Conservation (phyloP, 2,329 filamentous ascomycete species). For the Chaetomium sp. region DNA sequence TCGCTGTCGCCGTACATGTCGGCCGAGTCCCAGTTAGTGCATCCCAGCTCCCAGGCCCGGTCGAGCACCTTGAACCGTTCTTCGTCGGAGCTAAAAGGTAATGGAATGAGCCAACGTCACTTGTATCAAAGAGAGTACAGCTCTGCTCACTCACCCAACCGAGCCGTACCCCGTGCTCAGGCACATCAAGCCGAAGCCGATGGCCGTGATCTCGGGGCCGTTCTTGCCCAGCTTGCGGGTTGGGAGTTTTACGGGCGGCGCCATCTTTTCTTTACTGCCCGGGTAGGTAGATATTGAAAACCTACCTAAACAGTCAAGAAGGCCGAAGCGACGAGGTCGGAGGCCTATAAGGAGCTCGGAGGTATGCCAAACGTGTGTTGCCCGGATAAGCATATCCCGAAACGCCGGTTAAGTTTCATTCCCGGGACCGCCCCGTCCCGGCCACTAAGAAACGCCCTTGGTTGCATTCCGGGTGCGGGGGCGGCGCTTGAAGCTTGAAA, state of each 20-base stretch:
- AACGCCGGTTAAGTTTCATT: not conserved
- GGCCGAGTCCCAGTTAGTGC: slow-evolving; percentile 38
- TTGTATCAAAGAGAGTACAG: not conserved
- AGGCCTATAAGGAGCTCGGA: not conserved
- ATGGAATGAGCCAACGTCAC: not conserved
- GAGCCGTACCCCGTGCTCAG: slow-evolving; percentile 45
- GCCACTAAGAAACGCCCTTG: slow-evolving; percentile 12
- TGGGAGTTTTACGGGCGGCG: slow-evolving; percentile 32
- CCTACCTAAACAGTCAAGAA: no score
- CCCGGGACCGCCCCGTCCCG: not conserved
- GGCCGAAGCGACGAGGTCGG: not conserved
- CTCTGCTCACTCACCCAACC: slow-evolving; percentile 13
- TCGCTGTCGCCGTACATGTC: slow-evolving; percentile 39
- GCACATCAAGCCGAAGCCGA: slow-evolving; percentile 60
- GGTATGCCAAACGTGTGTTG: not conserved
- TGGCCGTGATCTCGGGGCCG: slow-evolving; percentile 53
- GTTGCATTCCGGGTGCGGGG: not conserved
- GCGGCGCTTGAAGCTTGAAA: not conserved
- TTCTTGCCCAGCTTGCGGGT: slow-evolving; percentile 53
- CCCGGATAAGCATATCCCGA: slow-evolving; percentile 18
- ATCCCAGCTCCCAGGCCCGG: slow-evolving; percentile 30
- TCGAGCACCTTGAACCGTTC: slow-evolving; percentile 32
- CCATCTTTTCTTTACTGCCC: slow-evolving; percentile 12
- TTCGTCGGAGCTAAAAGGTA: slow-evolving; percentile 17
- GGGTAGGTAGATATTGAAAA: not conserved